Evolutionary conservation across 768 basidiomycete genomes (phyloP).

Genomic region (Leccinum pellstonianum): DNA sequence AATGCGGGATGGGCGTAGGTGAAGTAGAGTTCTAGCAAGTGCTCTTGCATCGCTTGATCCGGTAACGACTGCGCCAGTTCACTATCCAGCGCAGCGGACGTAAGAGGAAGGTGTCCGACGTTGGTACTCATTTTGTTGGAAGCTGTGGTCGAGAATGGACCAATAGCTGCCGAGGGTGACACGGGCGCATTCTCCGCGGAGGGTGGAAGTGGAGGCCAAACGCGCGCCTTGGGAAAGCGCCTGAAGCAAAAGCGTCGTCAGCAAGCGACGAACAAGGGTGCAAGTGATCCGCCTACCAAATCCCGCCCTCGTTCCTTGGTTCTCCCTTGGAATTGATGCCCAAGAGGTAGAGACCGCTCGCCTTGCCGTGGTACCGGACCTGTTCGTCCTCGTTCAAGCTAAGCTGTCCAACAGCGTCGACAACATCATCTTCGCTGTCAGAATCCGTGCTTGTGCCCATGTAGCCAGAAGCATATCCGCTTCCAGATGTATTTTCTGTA

Average conservation of each 20-base stretch:
- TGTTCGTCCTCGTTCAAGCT: constrained; percentile 86
- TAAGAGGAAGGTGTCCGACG: constrained; percentile 14
- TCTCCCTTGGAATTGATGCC: constrained; percentile 60
- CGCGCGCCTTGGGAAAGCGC: constrained; percentile 85
- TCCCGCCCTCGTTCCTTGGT: constrained; percentile 69
- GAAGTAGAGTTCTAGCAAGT: constrained; percentile 76
- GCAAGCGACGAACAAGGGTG: constrained; percentile 11
- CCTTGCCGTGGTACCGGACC: constrained; percentile 85
- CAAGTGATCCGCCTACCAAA: constrained; percentile 51
- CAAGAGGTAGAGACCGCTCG: constrained; percentile 75
- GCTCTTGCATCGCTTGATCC: constrained; percentile 55
- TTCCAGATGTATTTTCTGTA: constrained; percentile 13
- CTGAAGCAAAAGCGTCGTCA: constrained; percentile 34
- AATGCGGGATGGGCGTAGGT: constrained; percentile 76
- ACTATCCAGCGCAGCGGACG: constrained; percentile 30
- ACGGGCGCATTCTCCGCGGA: constrained; percentile 26
- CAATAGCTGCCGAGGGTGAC: constrained; percentile 9
- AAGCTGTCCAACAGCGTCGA: constrained; percentile 79
- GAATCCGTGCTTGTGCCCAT: constrained; percentile 34
- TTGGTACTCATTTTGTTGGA: constrained; percentile 9
- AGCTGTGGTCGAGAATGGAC: constrained; percentile 2
- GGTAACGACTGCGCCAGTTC: constrained; percentile 53
- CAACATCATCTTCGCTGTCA: constrained; percentile 46
- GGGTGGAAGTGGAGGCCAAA: constrained; percentile 69
- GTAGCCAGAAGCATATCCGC: constrained; percentile 25